These are phyloP conservation scores for Vigna mungo DNA, from an alignment of 306 rosid species.

Conservation along the genomic window DNA sequence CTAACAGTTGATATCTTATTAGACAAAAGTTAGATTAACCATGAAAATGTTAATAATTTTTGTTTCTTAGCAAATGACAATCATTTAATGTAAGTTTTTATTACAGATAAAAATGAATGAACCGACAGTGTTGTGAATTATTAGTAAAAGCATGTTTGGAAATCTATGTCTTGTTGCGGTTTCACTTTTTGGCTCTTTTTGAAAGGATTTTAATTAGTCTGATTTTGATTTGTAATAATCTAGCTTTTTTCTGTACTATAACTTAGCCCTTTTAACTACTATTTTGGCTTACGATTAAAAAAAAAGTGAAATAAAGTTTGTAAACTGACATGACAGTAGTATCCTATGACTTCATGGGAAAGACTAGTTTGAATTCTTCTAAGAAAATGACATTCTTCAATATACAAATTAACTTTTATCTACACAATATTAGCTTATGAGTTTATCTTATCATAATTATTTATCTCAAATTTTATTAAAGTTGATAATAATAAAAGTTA, in stretches of 20 bases:
- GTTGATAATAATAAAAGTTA: too few relatives aligned
- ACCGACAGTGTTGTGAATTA: background rate
- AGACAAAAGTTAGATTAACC: background rate
- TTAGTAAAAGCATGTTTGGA: background rate
- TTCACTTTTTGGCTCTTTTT: background rate
- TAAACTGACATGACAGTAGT: background rate
- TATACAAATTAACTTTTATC: too few relatives aligned
- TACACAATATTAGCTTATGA: too few relatives aligned
- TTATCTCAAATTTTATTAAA: too few relatives aligned
- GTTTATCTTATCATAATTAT: too few relatives aligned
- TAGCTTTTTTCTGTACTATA: background rate
- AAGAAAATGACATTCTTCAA: too few relatives aligned
- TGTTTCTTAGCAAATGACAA: background rate
- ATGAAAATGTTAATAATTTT: background rate
- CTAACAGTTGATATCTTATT: too few relatives aligned
- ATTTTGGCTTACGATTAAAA: background rate
- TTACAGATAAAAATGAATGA: background rate
- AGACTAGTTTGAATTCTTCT: too few relatives aligned
- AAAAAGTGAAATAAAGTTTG: background rate
- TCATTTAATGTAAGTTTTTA: background rate
- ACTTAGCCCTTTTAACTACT: background rate
- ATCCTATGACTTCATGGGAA: background rate
- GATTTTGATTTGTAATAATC: background rate
- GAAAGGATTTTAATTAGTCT: background rate
- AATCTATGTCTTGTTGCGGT: background rate